These are phyloP conservation scores for Candida sakaeoensis DNA, from an alignment of 805 yeast species.

Conservation along the genomic window DNA sequence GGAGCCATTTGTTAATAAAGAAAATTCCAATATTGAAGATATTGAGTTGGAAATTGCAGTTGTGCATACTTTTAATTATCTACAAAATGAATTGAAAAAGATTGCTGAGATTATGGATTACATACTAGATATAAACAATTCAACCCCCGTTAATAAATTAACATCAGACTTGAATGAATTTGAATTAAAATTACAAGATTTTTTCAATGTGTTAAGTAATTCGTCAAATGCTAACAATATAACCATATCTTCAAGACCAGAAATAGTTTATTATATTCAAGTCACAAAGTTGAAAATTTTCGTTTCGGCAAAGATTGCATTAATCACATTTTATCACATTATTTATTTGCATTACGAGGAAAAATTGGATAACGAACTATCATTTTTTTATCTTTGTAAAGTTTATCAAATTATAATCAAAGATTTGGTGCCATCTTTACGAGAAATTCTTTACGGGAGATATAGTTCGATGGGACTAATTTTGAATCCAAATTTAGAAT, in stretches of 20 bases:
- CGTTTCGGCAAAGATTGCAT: constrained; percentile 12
- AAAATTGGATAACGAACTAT: constrained; percentile 20
- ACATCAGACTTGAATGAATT: constrained; percentile 9
- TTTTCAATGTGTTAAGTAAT: constrained; percentile 1
- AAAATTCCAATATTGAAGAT: constrained; percentile 31
- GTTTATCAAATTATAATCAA: constrained; percentile 21
- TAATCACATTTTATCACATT: constrained; percentile 21
- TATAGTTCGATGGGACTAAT: constrained; percentile 30
- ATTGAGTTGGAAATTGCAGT: constrained; percentile 28
- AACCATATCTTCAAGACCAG: constrained; percentile 2
- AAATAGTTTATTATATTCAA: constrained; percentile 3
- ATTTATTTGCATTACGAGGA: constrained; percentile 38
- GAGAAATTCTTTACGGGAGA: constrained; percentile 21
- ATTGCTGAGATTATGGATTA: constrained; percentile 12
- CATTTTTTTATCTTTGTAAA: constrained; percentile 31
- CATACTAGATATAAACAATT: constrained; percentile 15
- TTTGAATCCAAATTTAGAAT: constrained; percentile 31
- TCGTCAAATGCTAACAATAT: background rate
- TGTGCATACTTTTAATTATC: constrained; percentile 10
- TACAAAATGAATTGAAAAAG: constrained; percentile 10
- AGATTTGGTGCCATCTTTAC: constrained; percentile 32
- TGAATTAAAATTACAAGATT: constrained; percentile 9
- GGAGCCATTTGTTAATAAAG: constrained; percentile 32
- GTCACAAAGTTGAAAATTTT: constrained; percentile 12
- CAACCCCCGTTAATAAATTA: constrained; percentile 13